Conservation (phyloP, 1,139 yeast genomes). For the Lodderomyces metapsilosis region DNA sequence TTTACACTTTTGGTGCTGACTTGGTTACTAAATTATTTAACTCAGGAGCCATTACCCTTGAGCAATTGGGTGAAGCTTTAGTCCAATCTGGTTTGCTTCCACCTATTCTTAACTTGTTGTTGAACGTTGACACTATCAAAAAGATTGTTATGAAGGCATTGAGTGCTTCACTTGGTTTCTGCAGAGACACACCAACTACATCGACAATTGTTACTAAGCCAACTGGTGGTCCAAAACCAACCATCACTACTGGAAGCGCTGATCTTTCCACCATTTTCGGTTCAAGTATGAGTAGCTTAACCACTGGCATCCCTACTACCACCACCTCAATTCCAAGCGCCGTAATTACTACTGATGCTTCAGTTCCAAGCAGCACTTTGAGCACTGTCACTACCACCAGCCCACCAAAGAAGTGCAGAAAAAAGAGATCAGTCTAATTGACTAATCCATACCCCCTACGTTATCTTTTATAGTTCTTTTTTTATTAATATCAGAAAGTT, state of each 20-base stretch:
- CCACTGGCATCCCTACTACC: too few species aligned
- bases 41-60: conserved; percentile 28
- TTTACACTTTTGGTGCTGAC: conserved; percentile 42
- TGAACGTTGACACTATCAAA: conserved; percentile 39
- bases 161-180: conserved; percentile 45
- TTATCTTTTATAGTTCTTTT: not conserved
- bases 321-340: conserved; percentile 6
- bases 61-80: conserved; percentile 30
- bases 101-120: conserved; percentile 37
- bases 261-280: not conserved
- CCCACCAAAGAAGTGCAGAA: conserved; percentile 14
- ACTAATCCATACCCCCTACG: not conserved
- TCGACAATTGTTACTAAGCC: conserved; percentile 17
- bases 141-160: conserved; percentile 44
- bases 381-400: conserved; percentile 12
- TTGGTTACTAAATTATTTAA: conserved; percentile 34
- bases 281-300: not conserved
- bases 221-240: conserved; percentile 16
- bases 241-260: conserved; percentile 8
- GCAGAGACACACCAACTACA: conserved; percentile 33
- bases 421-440: conserved; percentile 9
- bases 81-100: conserved; percentile 40
- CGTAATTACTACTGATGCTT: not conserved
- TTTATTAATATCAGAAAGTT: not conserved
- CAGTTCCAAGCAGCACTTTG: not conserved